These are phyloP conservation scores for Puccinellia tenuiflora DNA, from an alignment of 176 grass and related monocot species.

Conservation along the genomic window DNA sequence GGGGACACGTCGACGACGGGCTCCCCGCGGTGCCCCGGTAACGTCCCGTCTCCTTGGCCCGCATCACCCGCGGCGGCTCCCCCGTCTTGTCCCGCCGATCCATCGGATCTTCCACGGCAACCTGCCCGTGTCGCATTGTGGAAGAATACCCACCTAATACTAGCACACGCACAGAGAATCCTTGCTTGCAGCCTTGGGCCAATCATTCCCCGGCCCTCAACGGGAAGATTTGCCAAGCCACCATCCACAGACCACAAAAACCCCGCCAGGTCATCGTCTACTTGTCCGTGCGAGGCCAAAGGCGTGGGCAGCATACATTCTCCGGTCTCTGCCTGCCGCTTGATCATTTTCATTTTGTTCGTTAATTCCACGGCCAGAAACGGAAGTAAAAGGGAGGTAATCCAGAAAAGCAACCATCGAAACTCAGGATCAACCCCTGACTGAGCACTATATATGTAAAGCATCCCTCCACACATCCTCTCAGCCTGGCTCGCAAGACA, in stretches of 20 bases:
- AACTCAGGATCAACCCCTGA: neutral
- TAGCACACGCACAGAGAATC: neutral
- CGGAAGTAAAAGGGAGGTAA: neutral
- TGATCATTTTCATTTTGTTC: neutral
- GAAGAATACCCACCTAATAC: neutral
- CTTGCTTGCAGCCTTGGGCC: neutral
- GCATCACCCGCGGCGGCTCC: neutral
- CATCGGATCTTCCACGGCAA: neutral
- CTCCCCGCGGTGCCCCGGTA: constrained; percentile 15
- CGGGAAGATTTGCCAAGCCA: constrained; percentile 9
- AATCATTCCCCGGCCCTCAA: neutral
- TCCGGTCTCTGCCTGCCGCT: neutral
- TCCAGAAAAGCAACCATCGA: neutral
- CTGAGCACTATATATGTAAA: constrained; percentile 28
- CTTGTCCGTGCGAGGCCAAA: neutral
- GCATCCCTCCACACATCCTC: neutral
- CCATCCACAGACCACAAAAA: neutral
- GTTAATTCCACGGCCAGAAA: neutral
- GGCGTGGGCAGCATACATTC: neutral
- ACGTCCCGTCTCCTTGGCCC: neutral
- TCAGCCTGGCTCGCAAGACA: constrained; percentile 1
- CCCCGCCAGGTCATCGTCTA: neutral
- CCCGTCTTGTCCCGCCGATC: neutral
- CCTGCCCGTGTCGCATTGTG: neutral
- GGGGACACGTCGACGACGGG: neutral